These are phyloP conservation scores for Adansonia digitata DNA, from an alignment of 345 rosid genomes.

Conservation along the genomic window DNA sequence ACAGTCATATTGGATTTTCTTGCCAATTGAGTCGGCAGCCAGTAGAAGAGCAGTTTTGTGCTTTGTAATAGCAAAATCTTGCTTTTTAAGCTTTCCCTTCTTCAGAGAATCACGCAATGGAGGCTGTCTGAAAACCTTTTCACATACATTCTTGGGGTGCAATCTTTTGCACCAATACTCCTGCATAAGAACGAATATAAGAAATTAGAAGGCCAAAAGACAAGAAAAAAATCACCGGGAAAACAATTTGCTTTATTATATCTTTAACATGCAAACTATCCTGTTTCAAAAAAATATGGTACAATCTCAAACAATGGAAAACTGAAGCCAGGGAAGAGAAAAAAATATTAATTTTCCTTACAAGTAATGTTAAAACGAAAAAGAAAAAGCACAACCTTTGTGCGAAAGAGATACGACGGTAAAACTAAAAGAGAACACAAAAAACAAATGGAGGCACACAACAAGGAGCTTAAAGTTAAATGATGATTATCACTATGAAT, in stretches of 20 bases:
- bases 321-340: background rate
- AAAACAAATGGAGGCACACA: background rate
- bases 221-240: background rate
- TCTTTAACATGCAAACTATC: background rate
- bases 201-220: slow-evolving; percentile 6
- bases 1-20: slow-evolving; percentile 54
- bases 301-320: background rate
- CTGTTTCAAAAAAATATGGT: background rate
- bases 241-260: slow-evolving; percentile 3
- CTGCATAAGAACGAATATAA: slow-evolving; percentile 24
- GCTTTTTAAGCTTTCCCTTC: slow-evolving; percentile 83
- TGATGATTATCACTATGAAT: background rate
- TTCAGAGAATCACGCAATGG: slow-evolving; percentile 75
- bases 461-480: background rate
- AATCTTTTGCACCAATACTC: slow-evolving; percentile 97
- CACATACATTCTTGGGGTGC: slow-evolving; percentile 94
- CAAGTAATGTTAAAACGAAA: background rate
- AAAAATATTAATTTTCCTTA: background rate
- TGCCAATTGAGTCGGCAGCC: slow-evolving; percentile 85
- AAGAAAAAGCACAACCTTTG: background rate
- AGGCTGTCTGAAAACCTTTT: slow-evolving; percentile 94
- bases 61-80: slow-evolving; percentile 74
- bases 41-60: slow-evolving; percentile 63
- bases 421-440: background rate
- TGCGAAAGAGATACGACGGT: background rate